Evolutionary conservation across 2,329 filamentous ascomycete species (phyloP).

Genomic region (Aspergillus tanneri): DNA sequence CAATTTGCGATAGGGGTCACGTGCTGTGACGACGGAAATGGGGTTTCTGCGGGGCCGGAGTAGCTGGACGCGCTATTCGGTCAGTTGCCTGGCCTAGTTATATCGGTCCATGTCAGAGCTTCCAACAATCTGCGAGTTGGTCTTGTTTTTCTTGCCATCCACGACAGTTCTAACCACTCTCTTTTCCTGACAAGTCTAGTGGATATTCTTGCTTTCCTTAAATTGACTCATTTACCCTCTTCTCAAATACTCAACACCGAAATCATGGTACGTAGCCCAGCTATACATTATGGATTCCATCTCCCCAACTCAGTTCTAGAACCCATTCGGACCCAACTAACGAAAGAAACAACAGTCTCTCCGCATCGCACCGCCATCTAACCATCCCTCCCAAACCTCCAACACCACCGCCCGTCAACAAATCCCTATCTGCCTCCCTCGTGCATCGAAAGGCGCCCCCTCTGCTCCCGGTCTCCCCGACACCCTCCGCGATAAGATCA

Average conservation of each 20-base stretch:
- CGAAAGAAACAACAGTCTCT: constrained; percentile 62
- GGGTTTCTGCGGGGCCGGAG: constrained; percentile 27
- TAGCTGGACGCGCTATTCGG: constrained; percentile 37
- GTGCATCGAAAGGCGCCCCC: constrained; percentile 68
- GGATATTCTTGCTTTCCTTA: constrained; percentile 3
- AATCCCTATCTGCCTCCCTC: constrained; percentile 49
- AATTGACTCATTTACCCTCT: constrained; percentile 11
- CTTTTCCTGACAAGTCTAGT: too few species aligned
- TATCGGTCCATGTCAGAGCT: constrained; percentile 12
- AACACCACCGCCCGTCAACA: constrained; percentile 60
- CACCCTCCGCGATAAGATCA: constrained; percentile 81
- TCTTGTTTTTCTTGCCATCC: too few species aligned
- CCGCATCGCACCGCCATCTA: constrained; percentile 75
- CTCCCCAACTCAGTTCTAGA: constrained; percentile 5
- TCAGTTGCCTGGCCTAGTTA: constrained; percentile 14
- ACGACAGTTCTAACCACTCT: too few species aligned
- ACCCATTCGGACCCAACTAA: constrained; percentile 7
- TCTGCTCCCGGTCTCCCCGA: constrained; percentile 93
- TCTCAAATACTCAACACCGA: not conserved
- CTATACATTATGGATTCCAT: not conserved
- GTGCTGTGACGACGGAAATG: constrained; percentile 29
- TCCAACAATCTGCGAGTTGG: constrained; percentile 18
- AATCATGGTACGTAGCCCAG: constrained; percentile 29
- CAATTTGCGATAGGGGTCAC: constrained; percentile 22
- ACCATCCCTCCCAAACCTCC: constrained; percentile 65